These are phyloP conservation scores for Wickerhamomyces xylosicus DNA, from an alignment of 805 yeast species.

Conservation along the genomic window DNA sequence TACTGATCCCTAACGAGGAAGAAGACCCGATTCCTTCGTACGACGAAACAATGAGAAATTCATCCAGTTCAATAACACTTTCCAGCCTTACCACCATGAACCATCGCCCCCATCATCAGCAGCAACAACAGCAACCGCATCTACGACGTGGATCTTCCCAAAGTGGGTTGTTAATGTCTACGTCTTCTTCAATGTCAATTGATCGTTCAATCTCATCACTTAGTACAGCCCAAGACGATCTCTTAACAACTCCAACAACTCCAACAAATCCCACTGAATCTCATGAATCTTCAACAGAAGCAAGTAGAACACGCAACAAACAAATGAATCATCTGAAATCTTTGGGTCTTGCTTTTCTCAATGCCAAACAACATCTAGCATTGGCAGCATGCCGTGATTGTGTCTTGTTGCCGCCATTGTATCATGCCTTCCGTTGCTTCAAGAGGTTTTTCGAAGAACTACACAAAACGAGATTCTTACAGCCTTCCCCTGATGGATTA, in stretches of 20 bases:
- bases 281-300: slow-evolving; percentile 6
- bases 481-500: not conserved
- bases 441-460: slow-evolving; percentile 10
- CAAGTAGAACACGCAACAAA: slow-evolving; percentile 3
- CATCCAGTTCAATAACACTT: too few species aligned
- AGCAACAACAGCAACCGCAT: too few species aligned
- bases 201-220: not conserved
- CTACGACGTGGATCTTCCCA: not conserved
- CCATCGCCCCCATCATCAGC: too few species aligned
- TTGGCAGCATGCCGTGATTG: slow-evolving; percentile 73
- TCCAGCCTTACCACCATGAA: not conserved
- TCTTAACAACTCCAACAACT: too few species aligned
- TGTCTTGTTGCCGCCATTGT: slow-evolving; percentile 57
- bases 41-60: slow-evolving; percentile 2
- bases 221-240: not conserved
- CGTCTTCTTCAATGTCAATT: too few species aligned
- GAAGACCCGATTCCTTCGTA: slow-evolving; percentile 3
- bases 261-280: not conserved
- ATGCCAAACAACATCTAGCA: slow-evolving; percentile 66
- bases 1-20: not conserved
- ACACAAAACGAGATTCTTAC: not conserved
- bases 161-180: too few species aligned
- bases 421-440: slow-evolving; percentile 39
- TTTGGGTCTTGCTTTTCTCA: slow-evolving; percentile 60
- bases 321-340: slow-evolving; percentile 30